A percentile compares a stretch with the other conserved stretches of the same genome.
These are phyloP conservation scores for Quercus gilva DNA, from an alignment of 306 rosid species.

Conservation along the genomic window DNA sequence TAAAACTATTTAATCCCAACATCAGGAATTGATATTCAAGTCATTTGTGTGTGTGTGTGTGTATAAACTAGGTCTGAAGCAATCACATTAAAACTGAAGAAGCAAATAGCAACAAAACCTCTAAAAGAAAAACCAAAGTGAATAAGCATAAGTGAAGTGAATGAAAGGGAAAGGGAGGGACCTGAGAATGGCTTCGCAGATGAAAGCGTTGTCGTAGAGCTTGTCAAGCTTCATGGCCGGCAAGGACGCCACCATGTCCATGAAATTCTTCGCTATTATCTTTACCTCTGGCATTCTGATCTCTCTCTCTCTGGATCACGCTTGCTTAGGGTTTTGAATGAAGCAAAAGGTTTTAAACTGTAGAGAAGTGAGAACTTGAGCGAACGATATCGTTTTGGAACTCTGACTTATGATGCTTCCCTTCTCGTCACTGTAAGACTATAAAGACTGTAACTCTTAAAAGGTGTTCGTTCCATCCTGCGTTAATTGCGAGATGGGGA, in stretches of 20 bases:
- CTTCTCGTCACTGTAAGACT: no score
- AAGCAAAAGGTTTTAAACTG: no score
- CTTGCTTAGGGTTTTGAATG: conserved; percentile 10
- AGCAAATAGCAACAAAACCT: background rate
- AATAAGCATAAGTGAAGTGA: no score
- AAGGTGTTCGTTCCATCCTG: no score
- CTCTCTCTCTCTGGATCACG: background rate
- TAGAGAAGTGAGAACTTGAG: no score
- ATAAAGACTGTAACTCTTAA: no score
- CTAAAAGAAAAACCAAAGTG: background rate
- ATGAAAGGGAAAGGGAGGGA: conserved; percentile 1
- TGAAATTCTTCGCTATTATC: conserved; percentile 89
- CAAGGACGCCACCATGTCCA: conserved; percentile 99
- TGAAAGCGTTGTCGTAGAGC: conserved; percentile 80
- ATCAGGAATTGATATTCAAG: background rate
- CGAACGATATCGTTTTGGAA: no score
- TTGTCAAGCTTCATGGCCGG: conserved; percentile 91
- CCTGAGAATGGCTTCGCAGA: conserved; percentile 99
- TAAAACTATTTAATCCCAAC: background rate
- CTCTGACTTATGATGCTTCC: no score
- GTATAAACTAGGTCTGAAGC: background rate
- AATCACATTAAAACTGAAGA: background rate
- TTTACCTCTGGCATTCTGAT: conserved; percentile 86
- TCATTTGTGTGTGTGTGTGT: no score
- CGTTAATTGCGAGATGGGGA: no score